Base-by-base conservation (phyloP, 2,329 filamentous ascomycete genomes). In the Colletotrichum tamarilloi region DNA sequence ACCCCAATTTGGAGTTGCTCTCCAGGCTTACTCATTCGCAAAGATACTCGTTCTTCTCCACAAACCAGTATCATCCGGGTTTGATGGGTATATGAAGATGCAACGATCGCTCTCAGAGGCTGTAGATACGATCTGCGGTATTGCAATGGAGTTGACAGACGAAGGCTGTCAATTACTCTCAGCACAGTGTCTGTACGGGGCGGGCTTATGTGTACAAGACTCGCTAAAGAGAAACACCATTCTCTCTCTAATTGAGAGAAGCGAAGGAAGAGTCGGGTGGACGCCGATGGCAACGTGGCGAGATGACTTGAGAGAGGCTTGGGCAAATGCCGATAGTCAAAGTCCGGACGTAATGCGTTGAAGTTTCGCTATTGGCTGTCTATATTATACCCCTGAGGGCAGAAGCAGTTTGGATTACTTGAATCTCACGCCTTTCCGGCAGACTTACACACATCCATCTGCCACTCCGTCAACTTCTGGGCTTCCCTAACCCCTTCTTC, bases 21-120 rank as follows among this genome's bases (percentile, higher is more conserved):
- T 90, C 3, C 88, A 90, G 74, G 84, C 86, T 14, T 86, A 88
- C 74, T 84, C 84, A 75, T 86, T 89, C 72, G 86, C 88, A 1
- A 83, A 85, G 22, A 87, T 90, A 19, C 81, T 91, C 0, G 81
- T 90, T 0, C 59, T 73, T 2, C 74, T 79, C 0, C 77, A 81
- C 4, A 77, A 76, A 4, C 75, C 79, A 4, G 74, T 75, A 14
- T n/a, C 72, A 0, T 67, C 69, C 0, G 79, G 79, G 0, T 76
- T 88, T 30, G 81, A 85, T 14, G 87, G 86, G 16, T 87, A 87
- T 64, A 73, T 85, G 22, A 79, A 81, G 30, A 77, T 77, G 6
- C 78, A 81, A 26, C 73, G 75, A 5, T 74, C 74, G 1, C 76
- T 81, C 0, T 74, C 77, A 3, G 59, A 75, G 1, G 75, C 76